These are phyloP conservation scores for Clavispora asparagi DNA, from an alignment of 805 yeast genomes.

Conservation along the genomic window DNA sequence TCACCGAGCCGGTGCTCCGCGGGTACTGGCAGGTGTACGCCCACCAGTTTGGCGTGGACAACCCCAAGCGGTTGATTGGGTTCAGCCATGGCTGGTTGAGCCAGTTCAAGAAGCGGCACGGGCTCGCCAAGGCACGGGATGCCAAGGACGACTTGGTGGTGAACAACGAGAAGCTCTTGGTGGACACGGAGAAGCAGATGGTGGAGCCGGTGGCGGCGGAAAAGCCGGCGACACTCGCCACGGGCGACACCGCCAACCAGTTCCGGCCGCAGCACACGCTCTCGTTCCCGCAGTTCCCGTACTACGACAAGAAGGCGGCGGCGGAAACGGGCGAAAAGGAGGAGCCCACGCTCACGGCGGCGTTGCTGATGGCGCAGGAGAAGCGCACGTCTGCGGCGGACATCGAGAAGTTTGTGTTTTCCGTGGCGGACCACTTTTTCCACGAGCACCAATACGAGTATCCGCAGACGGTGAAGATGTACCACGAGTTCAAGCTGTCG, in stretches of 20 bases:
- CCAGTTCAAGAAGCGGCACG: constrained; percentile 57
- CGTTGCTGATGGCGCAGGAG: constrained; percentile 3
- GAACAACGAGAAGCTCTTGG: constrained; percentile 1
- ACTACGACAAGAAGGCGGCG: constrained; percentile 1
- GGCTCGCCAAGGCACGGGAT: constrained; percentile 21
- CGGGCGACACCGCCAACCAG: neutral
- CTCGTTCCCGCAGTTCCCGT: constrained; percentile 7
- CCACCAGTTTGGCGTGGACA: constrained; percentile 51
- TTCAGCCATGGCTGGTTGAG: constrained; percentile 63
- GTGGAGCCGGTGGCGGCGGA: neutral
- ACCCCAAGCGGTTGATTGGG: constrained; percentile 50
- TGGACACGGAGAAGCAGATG: no score
- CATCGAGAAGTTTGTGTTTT: constrained; percentile 35
- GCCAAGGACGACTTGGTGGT: neutral
- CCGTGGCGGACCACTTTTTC: constrained; percentile 40
- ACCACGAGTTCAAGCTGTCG: constrained; percentile 39
- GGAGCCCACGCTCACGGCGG: constrained; percentile 2
- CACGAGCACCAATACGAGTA: constrained; percentile 36
- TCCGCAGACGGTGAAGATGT: constrained; percentile 39
- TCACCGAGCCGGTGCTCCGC: constrained; percentile 51
- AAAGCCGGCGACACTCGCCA: neutral
- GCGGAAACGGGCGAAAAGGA: neutral
- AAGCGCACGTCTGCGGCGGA: constrained; percentile 15
- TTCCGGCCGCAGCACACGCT: constrained; percentile 7
- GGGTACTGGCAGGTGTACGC: constrained; percentile 56